Base-by-base conservation (phyloP, 768 basidiomycete genomes). In the Infundibulicybe gibba region DNA sequence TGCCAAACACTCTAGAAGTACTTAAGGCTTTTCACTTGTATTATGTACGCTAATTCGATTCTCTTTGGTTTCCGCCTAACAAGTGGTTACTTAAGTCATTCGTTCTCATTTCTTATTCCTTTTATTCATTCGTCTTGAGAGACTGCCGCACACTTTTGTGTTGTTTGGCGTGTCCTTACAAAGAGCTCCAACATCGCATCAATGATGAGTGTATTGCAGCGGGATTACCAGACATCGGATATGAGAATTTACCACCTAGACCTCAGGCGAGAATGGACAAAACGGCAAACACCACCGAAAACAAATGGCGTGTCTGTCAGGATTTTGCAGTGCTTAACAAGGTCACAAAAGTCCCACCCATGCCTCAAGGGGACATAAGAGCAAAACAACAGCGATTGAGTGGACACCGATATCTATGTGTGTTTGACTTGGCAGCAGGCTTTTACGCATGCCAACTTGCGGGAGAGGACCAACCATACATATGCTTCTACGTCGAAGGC, bases 221-320 rank as follows among this genome's bases (percentile, higher is more conserved):
- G n/a, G n/a, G n/a, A n/a, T n/a, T n/a, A n/a, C n/a, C n/a, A 38
- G 70, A 67, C 49, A 41, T 57, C 0, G 52, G 35, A 6, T 45
- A 52, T 8, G 66, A 63, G 30, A 50, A 62, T 14, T 19, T 61
- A 19, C 60, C 60, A 8, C 54, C 52, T 9, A 39, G 54, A 17
- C 49, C 54, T 6, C 10, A 34, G 11, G 43, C 30, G 40, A 9
- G 2, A 41, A 21, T 3, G 15, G n/a, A 17, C 21, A 41, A 11
- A 14, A 2, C 35, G 20, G 33, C 43, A 33, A 19, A 17, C 4
- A 5, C 32, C 14, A n/a, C 14, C 9, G 13, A 35, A 43, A 17
- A 38, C 9, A 67, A 67, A 32, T 73, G 63, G 63, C n/a, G 68
- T 12, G 54, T 70, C 0, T 68, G 64, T 50, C 66, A 68, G 43